These are phyloP conservation scores for Neofusicoccum umdonicola DNA, from an alignment of 2,329 filamentous ascomycete species.

Conservation along the genomic window DNA sequence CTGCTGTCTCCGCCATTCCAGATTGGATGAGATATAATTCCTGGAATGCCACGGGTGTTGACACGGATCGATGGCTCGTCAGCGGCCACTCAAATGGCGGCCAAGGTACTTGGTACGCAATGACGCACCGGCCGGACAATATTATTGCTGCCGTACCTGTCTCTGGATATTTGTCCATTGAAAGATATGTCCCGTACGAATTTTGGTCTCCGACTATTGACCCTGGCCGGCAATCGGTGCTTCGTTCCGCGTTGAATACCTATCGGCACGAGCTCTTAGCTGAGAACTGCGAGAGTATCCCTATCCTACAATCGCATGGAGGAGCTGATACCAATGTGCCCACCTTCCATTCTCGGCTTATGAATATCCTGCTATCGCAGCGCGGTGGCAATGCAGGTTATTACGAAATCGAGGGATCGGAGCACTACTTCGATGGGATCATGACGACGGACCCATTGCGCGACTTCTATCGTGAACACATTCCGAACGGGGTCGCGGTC, in stretches of 20 bases:
- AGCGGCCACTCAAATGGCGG: constrained; percentile 61
- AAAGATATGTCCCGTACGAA: constrained; percentile 58
- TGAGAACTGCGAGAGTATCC: constrained; percentile 51
- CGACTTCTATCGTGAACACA: constrained; percentile 48
- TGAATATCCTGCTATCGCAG: constrained; percentile 50
- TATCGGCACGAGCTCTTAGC: constrained; percentile 57
- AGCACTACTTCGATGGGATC: constrained; percentile 56
- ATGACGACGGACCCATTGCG: constrained; percentile 52
- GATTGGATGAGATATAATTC: constrained; percentile 48
- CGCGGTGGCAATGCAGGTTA: constrained; percentile 45
- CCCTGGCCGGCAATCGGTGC: constrained; percentile 46
- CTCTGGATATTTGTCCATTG: constrained; percentile 59
- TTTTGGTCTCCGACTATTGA: constrained; percentile 54
- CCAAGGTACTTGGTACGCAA: constrained; percentile 57
- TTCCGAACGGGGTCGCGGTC: constrained; percentile 18
- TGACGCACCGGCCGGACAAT: constrained; percentile 57
- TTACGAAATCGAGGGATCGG: constrained; percentile 48
- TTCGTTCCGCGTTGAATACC: constrained; percentile 50
- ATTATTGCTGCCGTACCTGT: constrained; percentile 56
- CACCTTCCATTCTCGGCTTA: constrained; percentile 55
- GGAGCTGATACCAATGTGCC: constrained; percentile 59
- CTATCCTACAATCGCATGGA: constrained; percentile 58
- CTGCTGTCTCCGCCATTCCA: constrained; percentile 49
- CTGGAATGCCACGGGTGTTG: constrained; percentile 50
- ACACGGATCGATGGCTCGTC: constrained; percentile 51